Base-by-base conservation (phyloP, 23 red algal genomes). In the Gracilaria domingensis region DNA sequence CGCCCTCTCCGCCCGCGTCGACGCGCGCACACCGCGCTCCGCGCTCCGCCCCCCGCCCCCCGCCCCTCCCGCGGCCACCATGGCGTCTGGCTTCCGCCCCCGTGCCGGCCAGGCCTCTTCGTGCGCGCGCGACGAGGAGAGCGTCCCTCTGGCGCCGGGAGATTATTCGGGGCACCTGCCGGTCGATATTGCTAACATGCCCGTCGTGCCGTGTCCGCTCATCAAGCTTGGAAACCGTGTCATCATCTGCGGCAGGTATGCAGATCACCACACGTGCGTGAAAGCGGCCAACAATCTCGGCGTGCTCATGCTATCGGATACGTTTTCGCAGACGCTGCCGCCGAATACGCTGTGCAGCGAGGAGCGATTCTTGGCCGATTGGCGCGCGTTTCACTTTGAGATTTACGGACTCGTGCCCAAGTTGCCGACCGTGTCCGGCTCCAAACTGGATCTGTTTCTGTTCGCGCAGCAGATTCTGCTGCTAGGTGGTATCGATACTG, bases 401-500 rank as follows among this genome's bases (percentile, higher is more conserved):
- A 65, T 65, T 11, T 62, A 82, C 34, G 54, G 79, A 8, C 54
- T 62, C 37, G 79, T 62, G 36, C 80, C 85, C 35, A 95, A 91
- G 72, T 49, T 95, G 67, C 93, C 93, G 2, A 90, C 85, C 42
- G 56, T 95, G 14, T 80, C 67, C 7, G 93, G 93, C 51, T 39
- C 79, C 0, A 59, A 80, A 73, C 66, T 95, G 30, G 87, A 95
- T 35, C 65, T 95, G 28, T 95, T 90, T 83, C 62, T 72, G 44
- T 71, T 95, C 57, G 79, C 74, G 66, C 45, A 75, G 65, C 74
- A 80, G 74, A 59, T 85, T 48, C 36, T 97, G 72, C 79, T 82
- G 44, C 85, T 85, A 2, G 95, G 95, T 32, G 95, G 95, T 1
- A 74, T 97, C 1, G 71, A 97, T 18, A 75, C 57, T 11, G 90